Percentiles rank a stretch among this genome's conserved stretches.
These are phyloP conservation scores for Eremothecium sinecaudum DNA, from an alignment of 1,139 yeast genomes.

Conservation along the genomic window DNA sequence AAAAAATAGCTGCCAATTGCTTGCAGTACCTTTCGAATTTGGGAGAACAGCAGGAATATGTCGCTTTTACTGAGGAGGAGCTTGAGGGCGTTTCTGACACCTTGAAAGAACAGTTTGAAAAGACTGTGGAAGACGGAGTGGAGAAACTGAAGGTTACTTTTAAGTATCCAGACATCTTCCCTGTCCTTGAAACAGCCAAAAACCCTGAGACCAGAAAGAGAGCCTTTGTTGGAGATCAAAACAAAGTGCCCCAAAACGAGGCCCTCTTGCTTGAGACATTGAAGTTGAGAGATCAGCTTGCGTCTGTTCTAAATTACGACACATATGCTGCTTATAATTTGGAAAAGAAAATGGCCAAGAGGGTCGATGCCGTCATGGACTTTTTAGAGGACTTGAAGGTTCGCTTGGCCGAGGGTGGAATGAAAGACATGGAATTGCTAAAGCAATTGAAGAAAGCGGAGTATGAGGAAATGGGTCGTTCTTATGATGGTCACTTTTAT, in stretches of 20 bases:
- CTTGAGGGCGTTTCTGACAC: conserved; percentile 66
- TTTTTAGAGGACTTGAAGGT: conserved; percentile 54
- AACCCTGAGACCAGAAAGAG: conserved; percentile 53
- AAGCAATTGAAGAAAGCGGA: conserved; percentile 48
- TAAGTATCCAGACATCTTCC: conserved; percentile 71
- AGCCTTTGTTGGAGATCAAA: conserved; percentile 58
- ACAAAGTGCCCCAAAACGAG: conserved; percentile 55
- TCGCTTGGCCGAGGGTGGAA: conserved; percentile 52
- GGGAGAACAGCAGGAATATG: conserved; percentile 59
- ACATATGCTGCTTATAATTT: conserved; percentile 60
- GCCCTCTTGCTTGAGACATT: conserved; percentile 51
- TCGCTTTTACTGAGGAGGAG: conserved; percentile 53
- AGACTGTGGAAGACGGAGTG: conserved; percentile 32
- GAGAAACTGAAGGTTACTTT: conserved; percentile 56
- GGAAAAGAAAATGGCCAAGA: conserved; percentile 75
- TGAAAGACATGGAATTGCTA: conserved; percentile 43
- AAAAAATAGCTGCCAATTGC: conserved; percentile 48
- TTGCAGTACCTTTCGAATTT: conserved; percentile 53
- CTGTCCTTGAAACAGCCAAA: conserved; percentile 63
- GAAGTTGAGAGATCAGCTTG: conserved; percentile 50
- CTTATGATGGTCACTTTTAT: conserved; percentile 40
- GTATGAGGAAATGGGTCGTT: conserved; percentile 36
- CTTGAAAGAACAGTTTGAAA: conserved; percentile 48
- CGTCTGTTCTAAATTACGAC: conserved; percentile 54
- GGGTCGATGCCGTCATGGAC: conserved; percentile 44